phyloP scores from a whole-genome alignment of 345 rosid species.

The Populus simonii region DNA sequence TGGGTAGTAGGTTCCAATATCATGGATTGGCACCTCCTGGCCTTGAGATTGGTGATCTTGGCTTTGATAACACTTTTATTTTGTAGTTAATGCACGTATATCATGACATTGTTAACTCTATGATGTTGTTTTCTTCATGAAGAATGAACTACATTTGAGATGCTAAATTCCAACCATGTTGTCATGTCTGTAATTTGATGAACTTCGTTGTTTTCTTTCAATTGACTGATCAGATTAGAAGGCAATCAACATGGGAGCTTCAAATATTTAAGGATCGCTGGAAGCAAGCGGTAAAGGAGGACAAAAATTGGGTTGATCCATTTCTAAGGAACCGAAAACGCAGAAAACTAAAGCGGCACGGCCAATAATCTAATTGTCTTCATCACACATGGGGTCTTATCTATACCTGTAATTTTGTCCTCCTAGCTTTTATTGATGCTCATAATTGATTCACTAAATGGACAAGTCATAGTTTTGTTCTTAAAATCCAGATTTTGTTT shows the following conservation, averaged over 20 bases:
- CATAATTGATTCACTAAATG: constrained; percentile 40
- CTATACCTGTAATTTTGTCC: constrained; percentile 28
- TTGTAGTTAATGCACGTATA: neutral
- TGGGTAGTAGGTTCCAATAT: neutral
- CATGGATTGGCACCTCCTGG: neutral
- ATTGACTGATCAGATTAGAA: constrained; percentile 56
- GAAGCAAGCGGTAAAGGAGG: constrained; percentile 65
- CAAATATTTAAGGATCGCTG: constrained; percentile 66
- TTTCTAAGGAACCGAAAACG: constrained; percentile 25
- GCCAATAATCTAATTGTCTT: constrained; percentile 10
- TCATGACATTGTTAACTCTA: too few relatives aligned
- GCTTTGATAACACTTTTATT: neutral
- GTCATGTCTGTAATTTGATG: neutral
- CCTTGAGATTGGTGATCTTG: neutral
- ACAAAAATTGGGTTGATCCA: constrained; percentile 73
- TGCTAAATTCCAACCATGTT: neutral
- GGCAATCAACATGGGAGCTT: constrained; percentile 92
- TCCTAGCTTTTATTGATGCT: constrained; percentile 8
- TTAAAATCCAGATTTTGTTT: neutral
- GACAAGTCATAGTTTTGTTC: constrained; percentile 4
- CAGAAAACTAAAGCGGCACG: constrained; percentile 26
- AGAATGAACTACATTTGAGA: too few relatives aligned
- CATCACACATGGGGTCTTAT: constrained; percentile 1
- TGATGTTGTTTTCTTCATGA: too few relatives aligned
- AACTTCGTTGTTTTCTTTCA: neutral